Percentiles rank a stretch among this genome's conserved stretches.
These are phyloP conservation scores for Stenocarpella maydis DNA, from an alignment of 2,329 filamentous ascomycete species.

Conservation along the genomic window DNA sequence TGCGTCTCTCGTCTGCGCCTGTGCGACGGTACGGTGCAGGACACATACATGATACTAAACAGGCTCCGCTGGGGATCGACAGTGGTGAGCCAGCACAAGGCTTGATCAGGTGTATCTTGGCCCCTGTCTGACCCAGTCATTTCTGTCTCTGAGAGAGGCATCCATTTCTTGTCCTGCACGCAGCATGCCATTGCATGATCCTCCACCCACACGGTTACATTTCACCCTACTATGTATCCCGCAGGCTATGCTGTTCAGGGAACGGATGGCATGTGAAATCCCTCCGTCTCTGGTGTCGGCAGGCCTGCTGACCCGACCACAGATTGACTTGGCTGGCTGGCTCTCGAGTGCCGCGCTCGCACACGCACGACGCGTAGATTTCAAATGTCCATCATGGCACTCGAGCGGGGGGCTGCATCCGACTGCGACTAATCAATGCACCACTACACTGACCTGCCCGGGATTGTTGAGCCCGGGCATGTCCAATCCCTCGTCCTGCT, in stretches of 20 bases:
- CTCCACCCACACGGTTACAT: too few relatives aligned
- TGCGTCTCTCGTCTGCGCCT: not conserved
- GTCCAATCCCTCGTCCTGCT: not conserved
- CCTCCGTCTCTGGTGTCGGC: not conserved
- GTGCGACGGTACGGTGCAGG: constrained; percentile 13
- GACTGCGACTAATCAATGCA: constrained; percentile 2
- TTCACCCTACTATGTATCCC: too few relatives aligned
- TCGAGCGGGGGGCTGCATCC: not conserved
- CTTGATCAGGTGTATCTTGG: constrained; percentile 1
- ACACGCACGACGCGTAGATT: not conserved
- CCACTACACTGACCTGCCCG: constrained; percentile 18
- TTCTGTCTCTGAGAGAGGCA: not conserved
- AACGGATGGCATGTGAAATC: constrained; percentile 15
- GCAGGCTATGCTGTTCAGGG: not conserved
- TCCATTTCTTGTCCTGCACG: not conserved
- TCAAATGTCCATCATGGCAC: not conserved
- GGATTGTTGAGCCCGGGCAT: constrained; percentile 24
- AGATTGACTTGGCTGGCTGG: not conserved
- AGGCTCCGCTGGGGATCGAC: constrained; percentile 13
- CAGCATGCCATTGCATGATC: constrained; percentile 3
- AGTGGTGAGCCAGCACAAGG: too few relatives aligned
- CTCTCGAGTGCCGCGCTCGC: not conserved
- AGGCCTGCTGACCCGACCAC: not conserved
- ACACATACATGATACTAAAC: too few relatives aligned
- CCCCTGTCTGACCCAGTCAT: constrained; percentile 6